Evolutionary conservation across 768 basidiomycete genomes (phyloP).

Genomic region (Rhodotorula kratochvilovae): DNA sequence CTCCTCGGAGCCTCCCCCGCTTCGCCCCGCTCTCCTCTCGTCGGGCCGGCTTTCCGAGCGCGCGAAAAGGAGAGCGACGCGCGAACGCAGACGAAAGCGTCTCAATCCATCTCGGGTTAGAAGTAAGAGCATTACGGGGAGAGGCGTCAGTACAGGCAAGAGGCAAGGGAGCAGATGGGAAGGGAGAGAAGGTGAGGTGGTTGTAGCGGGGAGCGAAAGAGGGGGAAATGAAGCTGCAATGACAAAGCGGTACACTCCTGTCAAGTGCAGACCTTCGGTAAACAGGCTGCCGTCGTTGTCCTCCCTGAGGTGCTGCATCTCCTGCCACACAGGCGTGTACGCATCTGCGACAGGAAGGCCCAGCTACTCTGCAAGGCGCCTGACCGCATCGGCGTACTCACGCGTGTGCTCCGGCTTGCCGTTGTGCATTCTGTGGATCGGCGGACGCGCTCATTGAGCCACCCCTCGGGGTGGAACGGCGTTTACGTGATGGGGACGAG

Average conservation of each 20-base stretch:
- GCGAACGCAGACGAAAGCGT: too few species aligned
- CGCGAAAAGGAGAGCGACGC: too few species aligned
- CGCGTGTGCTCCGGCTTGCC: conserved; percentile 13
- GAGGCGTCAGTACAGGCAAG: too few species aligned
- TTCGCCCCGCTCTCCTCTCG: too few species aligned
- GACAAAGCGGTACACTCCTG: conserved; percentile 13
- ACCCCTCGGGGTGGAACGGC: conserved; percentile 8
- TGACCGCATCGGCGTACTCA: conserved; percentile 23
- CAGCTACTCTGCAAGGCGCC: conserved; percentile 1
- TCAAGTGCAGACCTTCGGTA: conserved; percentile 35
- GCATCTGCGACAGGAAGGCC: conserved; percentile 18
- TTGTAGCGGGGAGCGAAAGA: too few species aligned
- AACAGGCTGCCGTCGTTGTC: conserved; percentile 7
- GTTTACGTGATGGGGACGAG: conserved; percentile 33
- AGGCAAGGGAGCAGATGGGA: too few species aligned
- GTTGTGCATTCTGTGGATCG: background rate
- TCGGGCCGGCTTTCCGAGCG: too few species aligned
- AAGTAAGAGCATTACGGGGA: too few species aligned
- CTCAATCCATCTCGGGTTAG: too few species aligned
- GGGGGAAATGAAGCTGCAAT: conserved; percentile 6
- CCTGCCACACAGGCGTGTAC: background rate
- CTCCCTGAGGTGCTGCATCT: background rate
- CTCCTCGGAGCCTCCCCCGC: too few species aligned
- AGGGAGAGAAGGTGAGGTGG: too few species aligned
- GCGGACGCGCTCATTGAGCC: conserved; percentile 6